Evolutionary conservation across 2,329 filamentous ascomycete species (phyloP).

Genomic region (Exophiala dermatitidis): DNA sequence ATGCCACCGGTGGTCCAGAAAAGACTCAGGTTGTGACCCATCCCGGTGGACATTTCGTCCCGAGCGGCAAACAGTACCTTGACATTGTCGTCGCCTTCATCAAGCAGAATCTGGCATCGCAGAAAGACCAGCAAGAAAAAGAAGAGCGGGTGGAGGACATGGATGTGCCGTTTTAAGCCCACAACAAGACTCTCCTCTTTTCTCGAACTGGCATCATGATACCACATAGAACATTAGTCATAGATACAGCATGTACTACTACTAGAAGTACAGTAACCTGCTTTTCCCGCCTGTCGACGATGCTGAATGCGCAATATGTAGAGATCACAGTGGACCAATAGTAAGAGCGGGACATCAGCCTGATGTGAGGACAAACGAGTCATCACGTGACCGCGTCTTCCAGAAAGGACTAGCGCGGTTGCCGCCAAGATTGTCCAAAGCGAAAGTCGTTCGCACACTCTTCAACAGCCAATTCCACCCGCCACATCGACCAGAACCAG

Average conservation of each 20-base stretch:
- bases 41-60: constrained; percentile 86
- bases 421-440: constrained; percentile 15
- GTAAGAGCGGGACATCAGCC: background rate
- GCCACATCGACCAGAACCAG: constrained; percentile 15
- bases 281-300: background rate
- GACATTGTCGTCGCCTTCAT: constrained; percentile 70
- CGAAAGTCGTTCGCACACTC: constrained; percentile 17
- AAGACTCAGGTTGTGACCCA: constrained; percentile 57
- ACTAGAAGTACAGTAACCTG: no score
- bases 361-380: background rate
- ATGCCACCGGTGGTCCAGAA: constrained; percentile 54
- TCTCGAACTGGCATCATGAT: background rate
- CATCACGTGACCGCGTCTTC: constrained; percentile 5
- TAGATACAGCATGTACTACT: background rate
- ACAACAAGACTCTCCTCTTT: background rate
- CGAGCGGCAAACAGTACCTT: constrained; percentile 72
- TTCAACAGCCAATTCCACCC: constrained; percentile 15
- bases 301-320: constrained; percentile 4
- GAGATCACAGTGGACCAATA: background rate
- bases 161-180: constrained; percentile 56
- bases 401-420: constrained; percentile 5
- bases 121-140: constrained; percentile 31
- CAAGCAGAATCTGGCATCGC: constrained; percentile 41
- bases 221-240: constrained; percentile 9
- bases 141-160: constrained; percentile 60